Evolutionary conservation across 2,329 filamentous ascomycete genomes (phyloP), one percentile per base, ranked within the genome.

Genomic region (Xylaria sp.): DNA sequence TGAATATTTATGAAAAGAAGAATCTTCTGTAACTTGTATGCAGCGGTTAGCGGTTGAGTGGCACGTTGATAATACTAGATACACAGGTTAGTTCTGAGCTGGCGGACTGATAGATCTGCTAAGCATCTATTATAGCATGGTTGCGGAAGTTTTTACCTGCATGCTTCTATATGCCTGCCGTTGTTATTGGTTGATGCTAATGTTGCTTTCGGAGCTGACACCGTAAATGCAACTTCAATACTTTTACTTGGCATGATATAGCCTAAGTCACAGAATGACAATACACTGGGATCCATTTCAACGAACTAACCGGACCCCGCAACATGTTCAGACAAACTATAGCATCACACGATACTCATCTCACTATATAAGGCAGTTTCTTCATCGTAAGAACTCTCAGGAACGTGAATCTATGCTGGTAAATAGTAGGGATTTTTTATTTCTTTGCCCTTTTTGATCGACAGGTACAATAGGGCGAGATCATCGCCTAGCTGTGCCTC

Each of bases 401-500:
- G 9, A 60, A 55, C 8, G 13, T n/a, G 39, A 49, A 23, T 49
- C 20, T 5, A 23, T 20, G 28, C 10, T 33, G 8, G 9, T 18
- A 3, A 23, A 36, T 36, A 36, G 33, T 12, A 15, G 51, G 8
- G 10, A 3, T 12, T 43, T 41, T 28, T 13, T 15, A 12, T 8
- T 31, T 8, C 41, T 48, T 9, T 2, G 4, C 15, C n/a, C 13
- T 62, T 8, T 10, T 56, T 33, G 64, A 67, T 69, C 59, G 59
- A 60, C 63, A 69, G 48, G 67, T 23, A 55, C 67, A 28, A 58
- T 39, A 69, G 39, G 64, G 64, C 64, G 64, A 59, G 48, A 58
- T 61, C 58, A 12, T 56, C 64, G n/a, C 18, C 59, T 64, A 10
- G 55, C 49, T 62, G n/a, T 57, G 54, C 59, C 39, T 48, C 48